phyloP scores from a whole-genome alignment of 202 grass and related monocot genomes.

The Panicum hallii region DNA sequence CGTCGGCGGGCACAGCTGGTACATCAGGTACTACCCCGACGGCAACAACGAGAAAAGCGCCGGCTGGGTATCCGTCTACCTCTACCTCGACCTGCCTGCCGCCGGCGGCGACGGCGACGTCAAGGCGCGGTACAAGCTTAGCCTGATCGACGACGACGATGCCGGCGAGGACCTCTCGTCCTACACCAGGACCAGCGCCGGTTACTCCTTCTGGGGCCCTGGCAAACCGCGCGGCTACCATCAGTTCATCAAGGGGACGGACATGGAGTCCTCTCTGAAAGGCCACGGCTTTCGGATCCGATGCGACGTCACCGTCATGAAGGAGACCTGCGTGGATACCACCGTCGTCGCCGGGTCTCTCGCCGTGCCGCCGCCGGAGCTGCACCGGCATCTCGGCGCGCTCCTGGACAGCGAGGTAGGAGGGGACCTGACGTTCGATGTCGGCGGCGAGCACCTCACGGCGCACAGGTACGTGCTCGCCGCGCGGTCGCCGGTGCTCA shows the following conservation, averaged over 20 bases:
- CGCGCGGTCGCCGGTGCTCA: constrained; percentile 3
- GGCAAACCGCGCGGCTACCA: neutral
- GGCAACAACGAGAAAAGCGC: neutral
- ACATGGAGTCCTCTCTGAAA: neutral
- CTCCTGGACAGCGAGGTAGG: neutral
- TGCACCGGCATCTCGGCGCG: neutral
- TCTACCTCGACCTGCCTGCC: neutral
- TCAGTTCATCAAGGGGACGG: neutral
- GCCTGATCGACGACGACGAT: neutral
- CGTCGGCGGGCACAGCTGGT: constrained; percentile 40
- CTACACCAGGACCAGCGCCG: no score
- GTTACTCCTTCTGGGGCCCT: neutral
- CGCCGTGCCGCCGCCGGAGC: neutral
- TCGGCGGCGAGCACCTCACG: neutral
- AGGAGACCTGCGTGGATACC: neutral
- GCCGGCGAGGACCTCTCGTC: neutral
- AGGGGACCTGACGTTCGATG: neutral
- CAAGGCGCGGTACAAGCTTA: constrained; percentile 31
- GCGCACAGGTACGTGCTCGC: neutral
- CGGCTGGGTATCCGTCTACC: neutral
- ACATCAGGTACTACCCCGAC: constrained; percentile 40
- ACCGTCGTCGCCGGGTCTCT: neutral
- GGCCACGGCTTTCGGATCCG: neutral
- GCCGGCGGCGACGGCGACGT: neutral
- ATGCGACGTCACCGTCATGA: constrained; percentile 11